Conservation (phyloP, 169 alveolate species). For the Eimeria maxima region DNA sequence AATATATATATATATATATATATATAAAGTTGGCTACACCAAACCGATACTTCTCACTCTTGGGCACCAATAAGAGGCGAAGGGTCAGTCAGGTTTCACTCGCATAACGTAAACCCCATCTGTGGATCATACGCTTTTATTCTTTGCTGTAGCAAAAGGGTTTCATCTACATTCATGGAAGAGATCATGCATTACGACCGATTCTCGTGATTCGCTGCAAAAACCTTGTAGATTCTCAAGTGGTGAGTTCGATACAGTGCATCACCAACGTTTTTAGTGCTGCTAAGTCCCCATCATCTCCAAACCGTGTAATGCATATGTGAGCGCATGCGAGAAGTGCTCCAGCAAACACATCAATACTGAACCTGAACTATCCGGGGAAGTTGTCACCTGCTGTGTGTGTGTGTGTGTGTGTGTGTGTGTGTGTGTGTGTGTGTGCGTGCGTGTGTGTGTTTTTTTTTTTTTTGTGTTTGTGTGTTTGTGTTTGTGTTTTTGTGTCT, state of each 20-base stretch:
- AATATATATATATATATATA: too few species aligned
- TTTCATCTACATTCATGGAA: slow-evolving; percentile 87
- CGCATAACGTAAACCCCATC: not conserved
- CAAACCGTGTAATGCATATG: not conserved
- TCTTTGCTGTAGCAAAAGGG: slow-evolving; percentile 81
- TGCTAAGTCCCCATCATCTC: not conserved
- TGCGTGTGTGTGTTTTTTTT: too few species aligned
- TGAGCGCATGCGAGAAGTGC: not conserved
- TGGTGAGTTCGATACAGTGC: slow-evolving; percentile 54
- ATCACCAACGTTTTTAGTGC: not conserved
- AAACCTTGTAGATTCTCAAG: slow-evolving; percentile 52
- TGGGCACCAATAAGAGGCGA: not conserved
- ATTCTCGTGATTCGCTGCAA: slow-evolving; percentile 86
- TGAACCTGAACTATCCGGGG: not conserved
- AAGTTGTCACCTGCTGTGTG: too few species aligned
- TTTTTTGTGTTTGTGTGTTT: too few species aligned
- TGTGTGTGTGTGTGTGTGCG: too few species aligned
- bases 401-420: too few species aligned
- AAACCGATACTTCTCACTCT: not conserved
- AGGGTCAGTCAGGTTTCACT: not conserved
- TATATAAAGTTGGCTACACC: not conserved
- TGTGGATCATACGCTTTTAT: not conserved
- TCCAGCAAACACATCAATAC: not conserved
- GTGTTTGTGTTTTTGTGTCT: too few species aligned
- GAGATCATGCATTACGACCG: slow-evolving; percentile 87